These are phyloP conservation scores for Dimocarpus longan DNA, from an alignment of 345 rosid genomes.

Conservation along the genomic window DNA sequence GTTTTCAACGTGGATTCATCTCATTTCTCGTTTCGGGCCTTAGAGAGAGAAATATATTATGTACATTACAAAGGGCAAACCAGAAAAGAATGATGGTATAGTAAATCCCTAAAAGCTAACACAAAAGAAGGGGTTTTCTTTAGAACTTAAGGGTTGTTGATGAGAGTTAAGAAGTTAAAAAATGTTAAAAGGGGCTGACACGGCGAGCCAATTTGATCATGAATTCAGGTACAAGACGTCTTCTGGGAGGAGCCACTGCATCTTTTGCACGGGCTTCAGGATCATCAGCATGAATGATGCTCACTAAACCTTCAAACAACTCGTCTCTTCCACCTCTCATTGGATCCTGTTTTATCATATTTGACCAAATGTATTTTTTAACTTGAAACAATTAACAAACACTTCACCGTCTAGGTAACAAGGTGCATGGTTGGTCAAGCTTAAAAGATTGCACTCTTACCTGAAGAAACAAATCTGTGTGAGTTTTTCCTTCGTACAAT, in stretches of 20 bases:
- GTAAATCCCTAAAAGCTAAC: not conserved
- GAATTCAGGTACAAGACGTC: conserved; percentile 91
- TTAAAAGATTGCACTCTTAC: conserved; percentile 33
- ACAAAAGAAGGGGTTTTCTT: not conserved
- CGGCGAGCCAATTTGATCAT: conserved; percentile 80
- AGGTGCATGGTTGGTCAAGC: no score
- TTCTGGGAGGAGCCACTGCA: conserved; percentile 62
- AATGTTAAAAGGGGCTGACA: conserved; percentile 82
- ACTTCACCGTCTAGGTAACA: not conserved
- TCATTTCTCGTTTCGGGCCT: no score
- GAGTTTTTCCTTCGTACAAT: conserved; percentile 85
- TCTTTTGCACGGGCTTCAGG: conserved; percentile 54
- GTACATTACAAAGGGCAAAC: not conserved
- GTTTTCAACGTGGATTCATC: no score
- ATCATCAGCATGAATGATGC: conserved; percentile 60
- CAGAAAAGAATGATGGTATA: not conserved
- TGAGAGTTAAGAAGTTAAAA: not conserved
- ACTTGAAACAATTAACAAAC: not conserved
- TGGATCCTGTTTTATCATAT: conserved; percentile 64
- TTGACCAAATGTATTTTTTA: not conserved
- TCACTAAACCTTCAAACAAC: conserved; percentile 81
- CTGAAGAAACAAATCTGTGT: conserved; percentile 97
- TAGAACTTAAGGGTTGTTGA: not conserved
- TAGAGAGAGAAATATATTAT: not conserved
- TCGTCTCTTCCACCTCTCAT: conserved; percentile 95